Conservation (phyloP, 139 green algal species). For the Raphidocelis subcapitata region DNA sequence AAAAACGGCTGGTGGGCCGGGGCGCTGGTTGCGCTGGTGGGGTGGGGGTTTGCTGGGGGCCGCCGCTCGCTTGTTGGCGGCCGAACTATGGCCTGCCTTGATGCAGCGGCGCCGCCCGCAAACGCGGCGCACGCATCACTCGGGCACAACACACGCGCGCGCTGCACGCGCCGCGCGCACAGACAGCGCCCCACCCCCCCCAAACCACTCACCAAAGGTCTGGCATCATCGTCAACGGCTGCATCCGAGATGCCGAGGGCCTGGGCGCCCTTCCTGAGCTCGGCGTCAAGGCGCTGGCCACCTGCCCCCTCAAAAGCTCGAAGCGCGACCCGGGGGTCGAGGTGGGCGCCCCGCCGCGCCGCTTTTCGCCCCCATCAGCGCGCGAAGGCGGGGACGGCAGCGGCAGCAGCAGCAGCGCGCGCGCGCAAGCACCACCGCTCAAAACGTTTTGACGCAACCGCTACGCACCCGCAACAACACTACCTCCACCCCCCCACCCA, state of each 20-base stretch:
- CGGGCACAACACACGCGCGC: neutral
- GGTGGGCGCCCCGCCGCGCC: no score
- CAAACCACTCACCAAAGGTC: neutral
- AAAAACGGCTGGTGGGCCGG: constrained; percentile 95
- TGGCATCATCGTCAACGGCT: constrained; percentile 94
- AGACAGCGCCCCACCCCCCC: neutral
- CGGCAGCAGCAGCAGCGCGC: no score
- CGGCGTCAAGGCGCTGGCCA: constrained; percentile 87
- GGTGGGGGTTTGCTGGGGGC: neutral
- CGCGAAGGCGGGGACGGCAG: no score
- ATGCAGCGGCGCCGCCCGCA: neutral
- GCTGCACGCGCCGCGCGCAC: neutral
- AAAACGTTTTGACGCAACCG: no score
- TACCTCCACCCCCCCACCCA: no score
- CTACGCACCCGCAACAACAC: no score
- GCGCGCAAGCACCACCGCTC: no score
- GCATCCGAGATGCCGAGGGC: constrained; percentile 88
- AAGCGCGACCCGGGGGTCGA: constrained; percentile 83
- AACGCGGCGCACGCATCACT: neutral
- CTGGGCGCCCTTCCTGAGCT: constrained; percentile 74
- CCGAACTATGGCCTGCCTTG: neutral
- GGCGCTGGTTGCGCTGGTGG: neutral
- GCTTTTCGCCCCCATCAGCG: no score
- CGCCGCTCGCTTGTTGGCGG: neutral
- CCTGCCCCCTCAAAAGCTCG: constrained; percentile 84